Conservation (phyloP, 805 yeast genomes). For the Torulaspora gathmanii region DNA sequence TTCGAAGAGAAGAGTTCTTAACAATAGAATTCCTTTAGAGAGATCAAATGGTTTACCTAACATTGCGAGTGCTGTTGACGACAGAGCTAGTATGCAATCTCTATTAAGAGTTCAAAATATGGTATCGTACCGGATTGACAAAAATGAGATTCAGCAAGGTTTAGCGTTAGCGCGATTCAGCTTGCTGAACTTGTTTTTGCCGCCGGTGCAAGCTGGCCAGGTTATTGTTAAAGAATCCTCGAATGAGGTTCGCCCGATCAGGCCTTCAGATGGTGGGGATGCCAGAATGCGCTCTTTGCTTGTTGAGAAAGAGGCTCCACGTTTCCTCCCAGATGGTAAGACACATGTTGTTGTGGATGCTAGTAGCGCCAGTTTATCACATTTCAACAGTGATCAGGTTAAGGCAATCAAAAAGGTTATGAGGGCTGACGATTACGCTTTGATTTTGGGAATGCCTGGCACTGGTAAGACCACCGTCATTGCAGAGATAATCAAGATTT, state of each 20-base stretch:
- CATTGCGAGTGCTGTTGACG: constrained; percentile 18
- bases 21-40: constrained; percentile 24
- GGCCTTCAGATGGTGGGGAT: constrained; percentile 37
- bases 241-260: constrained; percentile 12
- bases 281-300: constrained; percentile 32
- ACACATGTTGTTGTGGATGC: constrained; percentile 24
- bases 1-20: constrained; percentile 50
- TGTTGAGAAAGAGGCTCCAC: constrained; percentile 34
- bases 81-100: constrained; percentile 6
- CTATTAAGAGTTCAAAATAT: constrained; percentile 35
- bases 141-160: constrained; percentile 71
- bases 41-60: constrained; percentile 2
- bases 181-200: constrained; percentile 59
- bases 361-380: constrained; percentile 3
- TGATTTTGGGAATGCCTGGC: constrained; percentile 96
- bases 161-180: constrained; percentile 75
- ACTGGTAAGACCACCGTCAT: constrained; percentile 94
- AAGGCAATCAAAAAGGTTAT: constrained; percentile 63
- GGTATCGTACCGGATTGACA: constrained; percentile 62
- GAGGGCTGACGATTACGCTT: constrained; percentile 64
- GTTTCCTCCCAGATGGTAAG: constrained; percentile 16
- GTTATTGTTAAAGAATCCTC: constrained; percentile 27
- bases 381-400: constrained; percentile 67
- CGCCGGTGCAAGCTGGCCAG: constrained; percentile 29
- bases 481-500: constrained; percentile 59